Percentiles rank a stretch among this genome's conserved stretches.
Evolutionary conservation across 495 filamentous ascomycete species (phyloP).

Genomic region (Penicillium pulvis): DNA sequence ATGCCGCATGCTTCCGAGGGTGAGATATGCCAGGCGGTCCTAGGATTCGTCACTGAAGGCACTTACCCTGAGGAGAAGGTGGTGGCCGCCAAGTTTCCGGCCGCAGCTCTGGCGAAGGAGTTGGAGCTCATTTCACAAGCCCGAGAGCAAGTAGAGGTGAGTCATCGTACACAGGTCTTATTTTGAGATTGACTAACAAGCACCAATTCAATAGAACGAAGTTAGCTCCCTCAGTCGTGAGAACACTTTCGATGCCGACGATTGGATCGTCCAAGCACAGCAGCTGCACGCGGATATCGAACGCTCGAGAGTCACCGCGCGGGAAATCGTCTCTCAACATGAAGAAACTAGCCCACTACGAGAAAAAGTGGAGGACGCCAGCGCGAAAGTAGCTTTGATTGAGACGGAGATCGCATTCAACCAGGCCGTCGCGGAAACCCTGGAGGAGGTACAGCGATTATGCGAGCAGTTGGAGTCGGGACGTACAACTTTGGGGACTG

Average conservation of each 20-base stretch:
- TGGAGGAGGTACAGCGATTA: constrained; percentile 59
- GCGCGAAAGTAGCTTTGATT: constrained; percentile 69
- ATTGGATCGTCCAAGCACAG: constrained; percentile 82
- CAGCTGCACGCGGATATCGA: constrained; percentile 82
- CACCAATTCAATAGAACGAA: constrained; percentile 53
- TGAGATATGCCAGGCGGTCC: constrained; percentile 64
- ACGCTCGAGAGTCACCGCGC: constrained; percentile 67
- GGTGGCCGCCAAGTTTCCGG: constrained; percentile 62
- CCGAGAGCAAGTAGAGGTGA: constrained; percentile 69
- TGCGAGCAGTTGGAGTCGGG: constrained; percentile 45
- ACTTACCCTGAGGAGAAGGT: constrained; percentile 75
- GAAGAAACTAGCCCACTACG: constrained; percentile 63
- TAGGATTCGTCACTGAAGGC: constrained; percentile 71
- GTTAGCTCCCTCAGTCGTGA: constrained; percentile 73
- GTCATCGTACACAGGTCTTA: constrained; percentile 4
- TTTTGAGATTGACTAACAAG: background rate
- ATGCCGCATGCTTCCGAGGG: constrained; percentile 14
- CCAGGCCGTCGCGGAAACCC: constrained; percentile 59
- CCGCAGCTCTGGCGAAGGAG: constrained; percentile 60
- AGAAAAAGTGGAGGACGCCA: constrained; percentile 62
- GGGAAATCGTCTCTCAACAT: constrained; percentile 71
- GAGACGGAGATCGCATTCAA: constrained; percentile 78
- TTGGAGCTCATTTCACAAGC: constrained; percentile 66
- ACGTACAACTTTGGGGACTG: constrained; percentile 49
- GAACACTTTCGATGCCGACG: constrained; percentile 73